These are phyloP conservation scores for Metschnikowia rubicola DNA, from an alignment of 805 yeast species.

Conservation along the genomic window DNA sequence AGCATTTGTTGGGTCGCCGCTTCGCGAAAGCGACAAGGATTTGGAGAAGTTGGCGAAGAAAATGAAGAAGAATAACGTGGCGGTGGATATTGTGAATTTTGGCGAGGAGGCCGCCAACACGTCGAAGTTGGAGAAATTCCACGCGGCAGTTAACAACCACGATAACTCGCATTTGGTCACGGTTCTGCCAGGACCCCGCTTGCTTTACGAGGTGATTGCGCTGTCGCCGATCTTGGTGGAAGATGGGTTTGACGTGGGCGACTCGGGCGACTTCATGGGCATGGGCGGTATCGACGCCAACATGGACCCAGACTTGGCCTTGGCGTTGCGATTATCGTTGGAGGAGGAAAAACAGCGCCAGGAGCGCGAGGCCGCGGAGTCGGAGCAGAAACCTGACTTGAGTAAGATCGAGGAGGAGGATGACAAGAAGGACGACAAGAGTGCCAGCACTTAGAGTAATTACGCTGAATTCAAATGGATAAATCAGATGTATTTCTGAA, in stretches of 20 bases:
- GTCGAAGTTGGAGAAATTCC: slow-evolving; percentile 73
- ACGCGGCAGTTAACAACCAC: slow-evolving; percentile 67
- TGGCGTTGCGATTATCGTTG: slow-evolving; percentile 89
- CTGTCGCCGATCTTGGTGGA: slow-evolving; percentile 70
- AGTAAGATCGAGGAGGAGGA: slow-evolving; percentile 32
- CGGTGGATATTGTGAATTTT: slow-evolving; percentile 85
- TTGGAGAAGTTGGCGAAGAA: slow-evolving; percentile 83
- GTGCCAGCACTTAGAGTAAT: too few relatives aligned
- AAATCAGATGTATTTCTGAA: too few relatives aligned
- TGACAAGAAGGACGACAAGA: slow-evolving; percentile 16
- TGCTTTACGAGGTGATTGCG: slow-evolving; percentile 77
- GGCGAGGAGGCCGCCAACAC: slow-evolving; percentile 85
- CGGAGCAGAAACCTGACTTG: slow-evolving; percentile 21
- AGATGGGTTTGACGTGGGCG: slow-evolving; percentile 54
- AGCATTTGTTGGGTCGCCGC: slow-evolving; percentile 86
- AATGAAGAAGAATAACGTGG: slow-evolving; percentile 88
- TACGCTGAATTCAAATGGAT: too few relatives aligned
- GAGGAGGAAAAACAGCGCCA: slow-evolving; percentile 95
- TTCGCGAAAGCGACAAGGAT: slow-evolving; percentile 63
- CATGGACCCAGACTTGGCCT: slow-evolving; percentile 94
- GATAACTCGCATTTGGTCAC: slow-evolving; percentile 81
- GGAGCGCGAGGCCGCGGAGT: slow-evolving; percentile 58
- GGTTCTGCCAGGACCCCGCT: slow-evolving; percentile 82
- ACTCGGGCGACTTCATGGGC: slow-evolving; percentile 31
- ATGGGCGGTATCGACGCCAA: slow-evolving; percentile 66